phyloP scores from a whole-genome alignment of 768 basidiomycete genomes.

The Kwoniella europaea region DNA sequence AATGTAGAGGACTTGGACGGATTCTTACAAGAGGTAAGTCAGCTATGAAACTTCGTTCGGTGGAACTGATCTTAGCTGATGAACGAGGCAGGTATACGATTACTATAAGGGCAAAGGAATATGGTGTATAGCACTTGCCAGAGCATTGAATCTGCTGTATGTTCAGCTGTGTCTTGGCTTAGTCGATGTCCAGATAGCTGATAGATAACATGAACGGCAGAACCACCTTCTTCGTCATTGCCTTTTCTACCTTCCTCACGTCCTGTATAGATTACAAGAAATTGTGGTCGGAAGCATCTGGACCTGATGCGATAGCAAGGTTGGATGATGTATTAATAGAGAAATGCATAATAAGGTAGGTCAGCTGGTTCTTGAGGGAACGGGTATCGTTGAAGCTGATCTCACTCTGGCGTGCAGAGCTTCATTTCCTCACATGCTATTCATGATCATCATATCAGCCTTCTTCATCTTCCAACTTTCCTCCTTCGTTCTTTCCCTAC shows the following conservation, averaged over 20 bases:
- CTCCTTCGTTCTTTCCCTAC: slow-evolving; percentile 73
- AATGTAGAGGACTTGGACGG: slow-evolving; percentile 97
- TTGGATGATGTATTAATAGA: slow-evolving; percentile 81
- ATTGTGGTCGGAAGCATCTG: slow-evolving; percentile 63
- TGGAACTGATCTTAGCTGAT: not conserved
- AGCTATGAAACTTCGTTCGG: not conserved
- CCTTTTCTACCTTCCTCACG: slow-evolving; percentile 94
- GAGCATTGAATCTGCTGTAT: slow-evolving; percentile 92
- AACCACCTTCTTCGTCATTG: slow-evolving; percentile 95
- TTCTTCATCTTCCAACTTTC: slow-evolving; percentile 90
- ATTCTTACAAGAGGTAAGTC: slow-evolving; percentile 82
- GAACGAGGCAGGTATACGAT: slow-evolving; percentile 65
- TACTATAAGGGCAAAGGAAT: slow-evolving; percentile 98
- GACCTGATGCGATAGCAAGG: slow-evolving; percentile 65
- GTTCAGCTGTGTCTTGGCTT: slow-evolving; percentile 55
- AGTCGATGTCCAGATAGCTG: too few relatives aligned
- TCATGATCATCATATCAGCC: slow-evolving; percentile 69
- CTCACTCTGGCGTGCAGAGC: slow-evolving; percentile 22
- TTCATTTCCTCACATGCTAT: slow-evolving; percentile 50
- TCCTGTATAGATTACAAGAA: slow-evolving; percentile 92
- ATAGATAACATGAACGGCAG: slow-evolving; percentile 61
- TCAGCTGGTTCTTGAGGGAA: slow-evolving; percentile 11
- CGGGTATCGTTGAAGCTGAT: not conserved
- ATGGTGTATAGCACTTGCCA: slow-evolving; percentile 87
- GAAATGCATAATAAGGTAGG: slow-evolving; percentile 82